Base-by-base conservation (phyloP, 371 early-diverging fungal genomes). In the Umbelopsis sp. region DNA sequence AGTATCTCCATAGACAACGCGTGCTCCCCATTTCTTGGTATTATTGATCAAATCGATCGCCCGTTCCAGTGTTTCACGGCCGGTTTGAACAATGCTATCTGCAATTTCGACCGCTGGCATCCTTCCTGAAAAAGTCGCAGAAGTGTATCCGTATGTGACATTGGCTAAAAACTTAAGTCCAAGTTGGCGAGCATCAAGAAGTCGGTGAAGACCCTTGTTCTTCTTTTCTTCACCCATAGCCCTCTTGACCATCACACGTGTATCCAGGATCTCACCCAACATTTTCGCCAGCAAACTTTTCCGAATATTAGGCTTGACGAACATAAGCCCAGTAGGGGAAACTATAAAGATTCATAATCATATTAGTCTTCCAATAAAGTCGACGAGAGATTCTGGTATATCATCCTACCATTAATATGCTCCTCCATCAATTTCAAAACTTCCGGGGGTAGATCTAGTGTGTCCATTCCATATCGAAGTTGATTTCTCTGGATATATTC, bases 81-180 rank as follows among this genome's bases (percentile, higher is more conserved):
- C 96, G 2, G 92, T 89, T 67, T 91, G 87, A 0, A 96, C 95
- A 72, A 97, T 95, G 11, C 93, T 89, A 70, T 97, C 97, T 0
- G 95, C 94, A 65, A 97, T 90, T 35, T 95, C 96, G 2, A 87
- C 88, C 44, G 91, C 91, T 0, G 97, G 97, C 96, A 96, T 96
- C 12, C 96, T 82, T 0, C 96, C 96, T 0, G 94, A 92, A 71
- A 86, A 96, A 9, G 88, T 86, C 0, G 97, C 97, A 2, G 91
- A 88, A 0, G 92, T 88, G 69, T 97, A 97, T 0, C 97, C 97
- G 69, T 95, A 96, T 0, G 94, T 96, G 11, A 96, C 96, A 72
- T 97, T 97, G 52, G 96, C 94, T 44, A 97, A 80, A 12, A 93
- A 85, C 74, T 97, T 97, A 32, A 97, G 81, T 0, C 91, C 89